Percentiles rank a stretch among this genome's conserved stretches.
Evolutionary conservation across 208 protist species (phyloP).

Genomic region (Trypanosoma melophagium): DNA sequence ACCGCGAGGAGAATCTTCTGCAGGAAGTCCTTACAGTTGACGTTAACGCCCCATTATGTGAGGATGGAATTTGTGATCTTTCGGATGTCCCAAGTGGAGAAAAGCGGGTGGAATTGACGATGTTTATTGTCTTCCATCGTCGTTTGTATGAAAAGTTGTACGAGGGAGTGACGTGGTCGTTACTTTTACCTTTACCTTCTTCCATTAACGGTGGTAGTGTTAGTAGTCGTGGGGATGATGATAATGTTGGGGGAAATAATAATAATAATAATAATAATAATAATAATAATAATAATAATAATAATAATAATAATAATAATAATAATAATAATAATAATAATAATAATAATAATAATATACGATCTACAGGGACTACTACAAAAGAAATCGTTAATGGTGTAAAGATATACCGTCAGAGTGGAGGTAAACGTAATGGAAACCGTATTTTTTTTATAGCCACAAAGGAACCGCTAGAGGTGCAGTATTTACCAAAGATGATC

Average conservation of each 20-base stretch:
- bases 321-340: neutral
- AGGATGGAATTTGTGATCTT: constrained; percentile 1
- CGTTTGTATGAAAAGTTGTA: constrained; percentile 14
- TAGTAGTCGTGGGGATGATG: no score
- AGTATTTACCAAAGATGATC: neutral
- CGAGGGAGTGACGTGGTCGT: constrained; percentile 12
- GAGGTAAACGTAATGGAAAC: constrained; percentile 10
- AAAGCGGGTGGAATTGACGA: constrained; percentile 9
- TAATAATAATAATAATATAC: neutral
- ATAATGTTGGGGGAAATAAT: no score
- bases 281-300: no score
- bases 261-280: no score
- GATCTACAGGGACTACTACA: neutral
- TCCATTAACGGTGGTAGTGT: no score
- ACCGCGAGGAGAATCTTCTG: neutral
- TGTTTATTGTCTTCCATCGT: constrained; percentile 28
- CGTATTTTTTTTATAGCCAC: constrained; percentile 28
- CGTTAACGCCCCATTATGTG: neutral
- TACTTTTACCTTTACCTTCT: neutral
- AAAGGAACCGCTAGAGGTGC: neutral
- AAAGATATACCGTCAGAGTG: neutral
- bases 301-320: neutral
- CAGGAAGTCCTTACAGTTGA: neutral
- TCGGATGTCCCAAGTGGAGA: neutral
- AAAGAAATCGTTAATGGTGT: neutral